These are phyloP conservation scores for Schizosaccharomyces versatilis DNA, from an alignment of 1,139 yeast genomes.

Conservation along the genomic window DNA sequence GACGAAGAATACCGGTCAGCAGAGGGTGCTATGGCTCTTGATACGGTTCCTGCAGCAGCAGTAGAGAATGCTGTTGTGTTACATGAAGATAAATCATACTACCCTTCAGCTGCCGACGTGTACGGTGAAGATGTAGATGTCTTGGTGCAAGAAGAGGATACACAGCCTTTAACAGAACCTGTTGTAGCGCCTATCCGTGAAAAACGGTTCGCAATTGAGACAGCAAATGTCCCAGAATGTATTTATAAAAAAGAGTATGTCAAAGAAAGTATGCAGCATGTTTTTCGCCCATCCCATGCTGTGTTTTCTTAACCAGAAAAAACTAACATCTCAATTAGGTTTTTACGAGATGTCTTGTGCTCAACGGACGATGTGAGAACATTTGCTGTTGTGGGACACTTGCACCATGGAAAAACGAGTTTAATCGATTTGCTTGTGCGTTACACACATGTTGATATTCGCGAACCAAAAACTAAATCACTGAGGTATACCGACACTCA, in stretches of 20 bases:
- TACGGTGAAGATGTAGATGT: slow-evolving; percentile 46
- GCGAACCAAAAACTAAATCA: slow-evolving; percentile 23
- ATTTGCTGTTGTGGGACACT: slow-evolving; percentile 58
- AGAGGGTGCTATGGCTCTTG: neutral
- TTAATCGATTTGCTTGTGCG: slow-evolving; percentile 45
- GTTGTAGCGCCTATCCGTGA: slow-evolving; percentile 35
- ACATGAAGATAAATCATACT: slow-evolving; percentile 27
- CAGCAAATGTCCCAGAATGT: slow-evolving; percentile 33
- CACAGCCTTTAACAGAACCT: slow-evolving; percentile 37
- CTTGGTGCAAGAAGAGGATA: slow-evolving; percentile 34
- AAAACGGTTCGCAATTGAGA: slow-evolving; percentile 30
- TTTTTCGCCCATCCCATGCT: too few species aligned
- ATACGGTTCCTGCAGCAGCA: slow-evolving; percentile 4
- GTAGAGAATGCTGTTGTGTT: slow-evolving; percentile 19
- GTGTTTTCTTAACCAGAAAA: neutral
- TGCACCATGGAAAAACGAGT: slow-evolving; percentile 76
- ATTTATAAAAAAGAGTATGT: slow-evolving; percentile 39
- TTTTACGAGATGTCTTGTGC: slow-evolving; percentile 26
- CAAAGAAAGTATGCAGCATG: neutral
- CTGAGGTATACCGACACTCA: slow-evolving; percentile 51
- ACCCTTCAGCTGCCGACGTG: slow-evolving; percentile 25
- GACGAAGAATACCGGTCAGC: slow-evolving; percentile 1
- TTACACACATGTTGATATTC: slow-evolving; percentile 33
- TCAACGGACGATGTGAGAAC: slow-evolving; percentile 52
- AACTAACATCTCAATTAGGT: neutral